Base-by-base conservation (phyloP, 2,329 filamentous ascomycete genomes). In the Penicillium sp. region DNA sequence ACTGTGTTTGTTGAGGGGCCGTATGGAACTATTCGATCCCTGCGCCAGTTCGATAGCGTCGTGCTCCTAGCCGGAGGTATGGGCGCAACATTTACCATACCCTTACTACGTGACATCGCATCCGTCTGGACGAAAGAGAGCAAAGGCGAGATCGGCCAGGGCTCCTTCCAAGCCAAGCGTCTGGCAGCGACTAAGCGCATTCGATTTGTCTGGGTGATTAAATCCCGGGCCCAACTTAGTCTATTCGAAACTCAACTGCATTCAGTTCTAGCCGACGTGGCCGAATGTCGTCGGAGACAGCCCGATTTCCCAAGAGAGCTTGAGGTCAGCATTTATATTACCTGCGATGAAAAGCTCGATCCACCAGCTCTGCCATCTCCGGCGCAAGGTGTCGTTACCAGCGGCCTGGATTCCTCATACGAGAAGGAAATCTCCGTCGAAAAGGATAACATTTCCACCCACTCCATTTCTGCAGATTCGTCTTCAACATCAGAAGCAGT, bases 21-120 rank as follows among this genome's bases (percentile, higher is more conserved):
- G 1, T 86, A 86, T 63, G 83, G 85, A 33, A 73, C 70, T 26
- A 74, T 85, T 6, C 73, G 84, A 55, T 79, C 83, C 1, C 74
- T 88, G 17, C 79, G 81, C 24, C 86, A 88, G 67, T 89, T 88
- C 62, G 86, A 89, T 63, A 87, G 82, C 58, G 80, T 88, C 2
- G 76, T 89, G 0, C 73, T 89, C 0, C 75, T 89, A 9, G 85
- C 86, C 8, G 86, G 86, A 24, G 85, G 85, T 19, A 88, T 84
- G 50, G 88, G 88, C 2, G 84, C 83, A 26, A 85, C 85, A 0
- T 89, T 86, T 67, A 84, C 82, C 0, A 69, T 86, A 12, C 86
- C 87, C 0, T 71, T 87, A 2, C 75, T 88, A 38, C 80, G 85
- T 28, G 82, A 87, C 55, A 76, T 88, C n/a, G 74, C 87, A 1